Base-by-base conservation (phyloP, 257 asterid species). In the Lithospermum erythrorhizon region DNA sequence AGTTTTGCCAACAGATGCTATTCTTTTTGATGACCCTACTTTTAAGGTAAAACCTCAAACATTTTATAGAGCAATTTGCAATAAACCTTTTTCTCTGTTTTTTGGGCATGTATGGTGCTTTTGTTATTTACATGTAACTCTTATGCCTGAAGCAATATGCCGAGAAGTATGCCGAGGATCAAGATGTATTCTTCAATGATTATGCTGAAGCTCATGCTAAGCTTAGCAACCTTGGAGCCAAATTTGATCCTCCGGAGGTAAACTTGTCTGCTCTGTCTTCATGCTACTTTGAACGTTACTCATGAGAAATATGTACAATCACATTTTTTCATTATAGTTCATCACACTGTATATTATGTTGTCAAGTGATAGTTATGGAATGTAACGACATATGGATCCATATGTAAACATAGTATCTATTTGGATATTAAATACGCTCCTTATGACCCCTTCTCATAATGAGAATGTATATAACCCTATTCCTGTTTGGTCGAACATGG, bases 181-280 rank as follows among this genome's bases (percentile, higher is more conserved):
- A 88, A 79, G 97, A 79, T 55, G 95, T 85, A 59, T 91, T 91
- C 72, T 91, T 88, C 70, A 79, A 84, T 63, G 97, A 86, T 68
- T 91, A 91, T 47, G 97, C 98, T 53, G 86, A 81, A 75, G 95
- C 97, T 61, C 98, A 91, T 81, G 97, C 98, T 66, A 86, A 86
- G 74, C 95, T 91, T 60, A 88, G 98, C 85, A 88, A 81, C 72
- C 83, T 82, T 73, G 97, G 98, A 70, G 93, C 98, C 59, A 91
- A 86, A 76, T 91, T 91, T 78, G 89, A 86, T 67, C 98, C 98
- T 54, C 87, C 94, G 41, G 87, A 91, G 96, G 98, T 91, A 71
- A 61, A 71, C 61, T 22, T 6, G 30, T 66, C 30, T 32, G 20
- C 13, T 32, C 32, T 35, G 29, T 56, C 19, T 65, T 30, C 65